Percentiles rank a stretch among this genome's conserved stretches.
Evolutionary conservation across 345 rosid genomes (phyloP).

Genomic region (Sonneratia alba): DNA sequence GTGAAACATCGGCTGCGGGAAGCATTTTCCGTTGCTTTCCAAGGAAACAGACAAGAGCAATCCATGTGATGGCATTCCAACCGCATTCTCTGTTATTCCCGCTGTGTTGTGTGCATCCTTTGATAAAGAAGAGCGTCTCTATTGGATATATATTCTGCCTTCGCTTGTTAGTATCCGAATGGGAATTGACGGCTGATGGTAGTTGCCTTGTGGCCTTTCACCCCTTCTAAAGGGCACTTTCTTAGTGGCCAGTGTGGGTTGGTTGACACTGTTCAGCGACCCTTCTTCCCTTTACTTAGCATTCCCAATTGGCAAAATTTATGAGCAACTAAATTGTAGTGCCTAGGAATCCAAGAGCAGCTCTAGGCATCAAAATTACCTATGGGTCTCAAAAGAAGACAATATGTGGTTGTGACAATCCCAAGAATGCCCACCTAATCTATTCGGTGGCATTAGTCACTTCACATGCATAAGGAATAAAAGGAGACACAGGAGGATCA

Average conservation of each 20-base stretch:
- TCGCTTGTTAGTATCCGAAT: neutral
- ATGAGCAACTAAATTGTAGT: no score
- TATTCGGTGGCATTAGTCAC: no score
- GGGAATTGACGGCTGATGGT: neutral
- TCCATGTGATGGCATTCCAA: neutral
- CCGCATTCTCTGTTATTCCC: neutral
- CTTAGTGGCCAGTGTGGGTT: neutral
- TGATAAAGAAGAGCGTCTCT: neutral
- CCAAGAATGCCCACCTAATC: no score
- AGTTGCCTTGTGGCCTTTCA: neutral
- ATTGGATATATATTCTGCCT: neutral
- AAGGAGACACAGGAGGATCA: no score
- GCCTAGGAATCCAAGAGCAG: no score
- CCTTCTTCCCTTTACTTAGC: no score
- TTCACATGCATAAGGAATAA: no score
- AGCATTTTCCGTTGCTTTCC: conserved; percentile 1
- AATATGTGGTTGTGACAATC: no score
- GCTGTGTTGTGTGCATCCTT: neutral
- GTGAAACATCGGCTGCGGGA: neutral
- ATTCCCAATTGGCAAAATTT: no score
- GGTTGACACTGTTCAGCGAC: no score
- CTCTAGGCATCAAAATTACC: no score
- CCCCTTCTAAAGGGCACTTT: neutral
- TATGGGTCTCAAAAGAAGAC: no score
- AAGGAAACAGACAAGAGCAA: neutral